Base-by-base conservation (phyloP, 371 early-diverging fungal species). In the Apophysomyces ossiformis region DNA sequence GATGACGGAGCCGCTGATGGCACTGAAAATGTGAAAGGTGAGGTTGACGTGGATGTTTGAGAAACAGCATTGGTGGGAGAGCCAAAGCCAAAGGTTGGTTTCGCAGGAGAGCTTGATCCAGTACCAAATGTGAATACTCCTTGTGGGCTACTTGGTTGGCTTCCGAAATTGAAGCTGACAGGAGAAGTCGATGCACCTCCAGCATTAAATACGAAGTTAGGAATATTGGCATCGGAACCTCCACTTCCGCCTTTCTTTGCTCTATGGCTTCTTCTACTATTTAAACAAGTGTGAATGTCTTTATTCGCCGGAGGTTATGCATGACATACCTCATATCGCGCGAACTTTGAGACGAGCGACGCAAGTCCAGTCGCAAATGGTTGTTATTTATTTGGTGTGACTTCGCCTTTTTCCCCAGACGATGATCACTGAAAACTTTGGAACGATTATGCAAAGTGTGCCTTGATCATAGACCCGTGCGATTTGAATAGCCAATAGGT, bases 221-320 rank as follows among this genome's bases (percentile, higher is more conserved):
- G 64, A 26, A 64, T 39, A 57, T 21, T 64, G n/a, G 44, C 44
- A 41, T 63, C 62, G 50, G 54, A 47, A 16, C 46, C 56, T 47
- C 57, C 63, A 39, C 54, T 63, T 63, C 57, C 63, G 43, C 59
- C 46, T 63, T 58, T 68, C 47, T 61, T 68, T 38, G 57, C 21
- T 63, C 63, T 68, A 58, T 21, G 38, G 16, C 37, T 43, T 59
- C 57, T 68, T 44, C 41, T 58, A 58, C 47, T 63, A 59, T 45
- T 43, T 59, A 15, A 21, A 21, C n/a, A 50, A 18, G 16, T 50
- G 21, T 50, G 54, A 50, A 26, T 26, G 21, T 18, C 21, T 18
- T 16, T 50, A n/a, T 21, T 26, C 54, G 54, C 21, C 21, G 21
- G 54, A 50, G 21, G 54, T 50, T 41, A 18, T 21, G 54, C 54